A percentile compares a stretch with the other conserved stretches of the same genome.
Evolutionary conservation across 2,329 filamentous ascomycete genomes (phyloP).

Genomic region (Fusarium papillatum): DNA sequence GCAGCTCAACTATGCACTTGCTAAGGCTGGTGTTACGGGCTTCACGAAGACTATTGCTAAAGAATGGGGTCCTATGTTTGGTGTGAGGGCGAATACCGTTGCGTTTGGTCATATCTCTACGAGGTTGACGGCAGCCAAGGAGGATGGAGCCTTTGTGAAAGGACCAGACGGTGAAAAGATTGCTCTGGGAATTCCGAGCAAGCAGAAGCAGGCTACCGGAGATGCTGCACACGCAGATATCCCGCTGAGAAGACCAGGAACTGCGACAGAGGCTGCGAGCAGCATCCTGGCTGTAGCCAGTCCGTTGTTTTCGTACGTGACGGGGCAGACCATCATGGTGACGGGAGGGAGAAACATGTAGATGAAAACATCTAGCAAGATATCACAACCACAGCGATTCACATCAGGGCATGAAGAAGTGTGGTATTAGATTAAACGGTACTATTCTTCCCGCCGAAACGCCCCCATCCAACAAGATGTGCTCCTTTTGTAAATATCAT

Average conservation of each 20-base stretch:
- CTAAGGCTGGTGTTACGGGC: constrained; percentile 86
- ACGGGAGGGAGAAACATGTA: constrained; percentile 80
- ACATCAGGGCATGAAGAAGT: constrained; percentile 37
- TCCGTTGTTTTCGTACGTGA: constrained; percentile 87
- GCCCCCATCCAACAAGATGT: constrained; percentile 44
- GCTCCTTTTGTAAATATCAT: constrained; percentile 39
- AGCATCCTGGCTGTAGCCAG: constrained; percentile 84
- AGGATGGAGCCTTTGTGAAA: constrained; percentile 83
- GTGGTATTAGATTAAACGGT: constrained; percentile 50
- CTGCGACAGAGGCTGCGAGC: constrained; percentile 84
- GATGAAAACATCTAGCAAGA: background rate
- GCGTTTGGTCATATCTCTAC: constrained; percentile 89
- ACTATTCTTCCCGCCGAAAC: constrained; percentile 47
- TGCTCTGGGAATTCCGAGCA: constrained; percentile 78
- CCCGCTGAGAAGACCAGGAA: constrained; percentile 81
- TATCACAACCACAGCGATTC: background rate
- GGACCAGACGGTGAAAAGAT: constrained; percentile 83
- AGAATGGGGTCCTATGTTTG: constrained; percentile 89
- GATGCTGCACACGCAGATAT: constrained; percentile 75
- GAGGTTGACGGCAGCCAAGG: constrained; percentile 85
- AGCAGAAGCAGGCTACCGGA: constrained; percentile 61
- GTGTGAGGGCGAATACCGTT: constrained; percentile 86
- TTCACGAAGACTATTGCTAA: constrained; percentile 93
- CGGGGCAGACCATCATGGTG: constrained; percentile 88
- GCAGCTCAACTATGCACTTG: constrained; percentile 90